Evolutionary conservation across 208 protist genomes (phyloP).

Genomic region (Tritrichomonas musculus): DNA sequence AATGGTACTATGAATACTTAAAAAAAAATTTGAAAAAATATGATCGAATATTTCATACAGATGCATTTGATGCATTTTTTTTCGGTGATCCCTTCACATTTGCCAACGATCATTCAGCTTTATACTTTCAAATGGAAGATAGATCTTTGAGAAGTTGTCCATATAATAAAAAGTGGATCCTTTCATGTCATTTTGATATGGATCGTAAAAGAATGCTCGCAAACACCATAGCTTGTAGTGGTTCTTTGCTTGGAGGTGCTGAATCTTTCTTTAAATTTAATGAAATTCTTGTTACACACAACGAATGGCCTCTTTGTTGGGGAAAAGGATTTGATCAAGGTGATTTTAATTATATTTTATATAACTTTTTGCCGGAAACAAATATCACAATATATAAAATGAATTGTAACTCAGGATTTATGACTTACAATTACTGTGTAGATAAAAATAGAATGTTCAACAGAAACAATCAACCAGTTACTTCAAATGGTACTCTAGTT

Average conservation of each 20-base stretch:
- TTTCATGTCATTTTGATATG: background rate
- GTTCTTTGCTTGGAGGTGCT: background rate
- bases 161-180: background rate
- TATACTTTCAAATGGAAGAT: background rate
- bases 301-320: background rate
- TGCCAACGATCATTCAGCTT: background rate
- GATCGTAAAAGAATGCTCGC: background rate
- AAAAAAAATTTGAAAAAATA: background rate
- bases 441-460: background rate
- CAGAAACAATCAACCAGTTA: background rate
- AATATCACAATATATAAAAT: background rate
- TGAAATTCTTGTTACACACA: background rate
- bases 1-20: background rate
- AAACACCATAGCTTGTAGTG: background rate
- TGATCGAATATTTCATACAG: background rate
- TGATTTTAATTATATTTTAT: background rate
- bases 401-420: background rate
- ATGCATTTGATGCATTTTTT: background rate
- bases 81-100: background rate
- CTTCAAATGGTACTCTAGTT: too few relatives aligned
- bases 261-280: background rate
- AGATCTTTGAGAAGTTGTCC: background rate
- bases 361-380: background rate
- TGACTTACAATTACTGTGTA: background rate
- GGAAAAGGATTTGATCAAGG: background rate